Evolutionary conservation across 345 rosid species (phyloP).

Genomic region (Noccaea bulbosa): DNA sequence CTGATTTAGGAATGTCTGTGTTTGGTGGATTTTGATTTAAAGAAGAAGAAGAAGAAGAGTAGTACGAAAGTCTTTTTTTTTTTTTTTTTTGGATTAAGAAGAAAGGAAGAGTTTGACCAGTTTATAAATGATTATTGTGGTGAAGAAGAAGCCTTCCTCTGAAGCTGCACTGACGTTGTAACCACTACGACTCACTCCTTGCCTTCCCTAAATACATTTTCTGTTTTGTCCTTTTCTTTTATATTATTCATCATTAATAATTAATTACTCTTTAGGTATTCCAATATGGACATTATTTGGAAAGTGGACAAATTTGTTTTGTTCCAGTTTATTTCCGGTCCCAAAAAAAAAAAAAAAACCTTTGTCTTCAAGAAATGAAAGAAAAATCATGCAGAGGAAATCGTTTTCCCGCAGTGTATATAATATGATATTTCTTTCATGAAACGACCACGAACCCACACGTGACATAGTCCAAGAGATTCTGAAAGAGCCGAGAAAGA

Average conservation of each 20-base stretch:
- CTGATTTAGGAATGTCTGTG: conserved; percentile 15
- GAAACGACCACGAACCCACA: no score
- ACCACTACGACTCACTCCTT: conserved; percentile 32
- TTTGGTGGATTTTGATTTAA: conserved; percentile 27
- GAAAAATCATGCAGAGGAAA: no score
- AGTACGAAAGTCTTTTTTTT: not conserved
- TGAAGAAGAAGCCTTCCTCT: conserved; percentile 22
- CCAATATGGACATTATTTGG: no score
- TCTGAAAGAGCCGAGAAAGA: no score
- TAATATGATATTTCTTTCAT: no score
- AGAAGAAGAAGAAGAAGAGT: conserved; percentile 13
- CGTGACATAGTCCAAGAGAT: no score
- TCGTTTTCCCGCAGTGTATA: no score
- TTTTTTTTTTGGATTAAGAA: not conserved
- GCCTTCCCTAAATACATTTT: conserved; percentile 13
- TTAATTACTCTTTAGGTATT: not conserved
- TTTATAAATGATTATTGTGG: not conserved
- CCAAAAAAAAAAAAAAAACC: no score
- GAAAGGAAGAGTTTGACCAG: conserved; percentile 40
- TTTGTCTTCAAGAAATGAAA: no score
- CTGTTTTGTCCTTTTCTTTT: not conserved
- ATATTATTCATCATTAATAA: not conserved
- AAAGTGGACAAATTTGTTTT: no score
- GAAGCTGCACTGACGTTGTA: conserved; percentile 43
- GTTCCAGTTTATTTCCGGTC: no score